Base-by-base conservation (phyloP, 345 rosid genomes). In the Corchorus olitorius region DNA sequence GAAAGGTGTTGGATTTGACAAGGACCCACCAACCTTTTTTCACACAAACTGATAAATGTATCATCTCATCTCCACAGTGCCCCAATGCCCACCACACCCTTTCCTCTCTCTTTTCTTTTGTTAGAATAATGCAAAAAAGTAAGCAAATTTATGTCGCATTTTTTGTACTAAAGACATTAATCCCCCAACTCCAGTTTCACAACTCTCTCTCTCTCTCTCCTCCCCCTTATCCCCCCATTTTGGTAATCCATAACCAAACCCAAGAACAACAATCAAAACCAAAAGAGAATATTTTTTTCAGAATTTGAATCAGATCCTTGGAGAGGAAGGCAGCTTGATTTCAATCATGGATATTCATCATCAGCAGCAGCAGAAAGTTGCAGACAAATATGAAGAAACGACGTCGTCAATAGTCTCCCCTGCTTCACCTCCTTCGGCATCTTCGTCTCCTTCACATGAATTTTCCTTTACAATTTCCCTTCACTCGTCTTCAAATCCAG, bases 391-490 rank as follows among this genome's bases (percentile, higher is more conserved):
- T 60, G 83, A 76, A 83, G 89, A 85, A 72, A 35, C 65, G 82
- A 74, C 27, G 35, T n/a, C 76, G 70, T 3, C 81, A 60, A 3
- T 76, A 41, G 1, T 70, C 55, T 33, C 83, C 48, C 70, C 84
- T 41, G 79, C 91, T 15, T 83, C 94, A 41, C 87, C 91, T 60
- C 78, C 89, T 77, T 93, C 98, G 45, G 68, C 97, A 0, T 80
- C 92, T 62, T 90, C 99, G 16, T 93, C 99, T 81, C 98, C 99
- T 43, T 77, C 94, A 72, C 98, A 88, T 85, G 99, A 96, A 76
- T 96, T 96, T 84, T 93, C 99, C 73, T 96, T 96, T 88, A 84
- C 98, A 13, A 86, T 96, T 71, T 92, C 99, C 79, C 93, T 92
- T 17, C 92, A 89, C 72, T 86, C 94, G 72, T 84, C 90, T 56